Conservation (phyloP, 345 rosid genomes). For the Acer campestre region DNA sequence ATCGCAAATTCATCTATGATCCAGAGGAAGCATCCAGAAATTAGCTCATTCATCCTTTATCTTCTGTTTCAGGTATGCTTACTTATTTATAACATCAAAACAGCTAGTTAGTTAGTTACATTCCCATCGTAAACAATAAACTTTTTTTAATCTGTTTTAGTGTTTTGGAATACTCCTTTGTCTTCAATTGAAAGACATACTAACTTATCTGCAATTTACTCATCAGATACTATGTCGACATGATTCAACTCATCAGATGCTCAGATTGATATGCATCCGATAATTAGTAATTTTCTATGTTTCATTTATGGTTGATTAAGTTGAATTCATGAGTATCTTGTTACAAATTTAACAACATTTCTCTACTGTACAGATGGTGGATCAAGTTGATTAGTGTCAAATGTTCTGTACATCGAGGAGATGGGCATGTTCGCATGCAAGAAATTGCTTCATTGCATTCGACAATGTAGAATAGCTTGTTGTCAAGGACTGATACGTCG, state of each 20-base stretch:
- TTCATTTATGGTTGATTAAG: slow-evolving; percentile 5
- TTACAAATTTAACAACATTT: neutral
- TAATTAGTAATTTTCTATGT: neutral
- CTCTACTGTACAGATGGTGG: no score
- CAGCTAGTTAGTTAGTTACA: no score
- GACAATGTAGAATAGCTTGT: slow-evolving; percentile 40
- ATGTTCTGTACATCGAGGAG: neutral
- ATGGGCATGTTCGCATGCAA: neutral
- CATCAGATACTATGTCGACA: no score
- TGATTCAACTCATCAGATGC: neutral
- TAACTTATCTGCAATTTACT: neutral
- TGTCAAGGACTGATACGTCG: slow-evolving; percentile 58
- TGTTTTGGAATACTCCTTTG: neutral
- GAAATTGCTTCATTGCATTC: no score
- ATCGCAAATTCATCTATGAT: no score
- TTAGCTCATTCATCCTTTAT: neutral
- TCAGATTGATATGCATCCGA: no score
- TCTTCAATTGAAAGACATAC: neutral
- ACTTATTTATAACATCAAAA: neutral
- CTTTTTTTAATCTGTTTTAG: no score
- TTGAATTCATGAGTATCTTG: neutral
- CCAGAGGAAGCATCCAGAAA: no score
- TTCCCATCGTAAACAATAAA: no score
- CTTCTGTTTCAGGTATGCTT: neutral
- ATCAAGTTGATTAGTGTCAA: neutral